A percentile compares a stretch with the other conserved stretches of the same genome.
Evolutionary conservation across 140 eudicot species (phyloP).

Genomic region (Anethum foeniculum): DNA sequence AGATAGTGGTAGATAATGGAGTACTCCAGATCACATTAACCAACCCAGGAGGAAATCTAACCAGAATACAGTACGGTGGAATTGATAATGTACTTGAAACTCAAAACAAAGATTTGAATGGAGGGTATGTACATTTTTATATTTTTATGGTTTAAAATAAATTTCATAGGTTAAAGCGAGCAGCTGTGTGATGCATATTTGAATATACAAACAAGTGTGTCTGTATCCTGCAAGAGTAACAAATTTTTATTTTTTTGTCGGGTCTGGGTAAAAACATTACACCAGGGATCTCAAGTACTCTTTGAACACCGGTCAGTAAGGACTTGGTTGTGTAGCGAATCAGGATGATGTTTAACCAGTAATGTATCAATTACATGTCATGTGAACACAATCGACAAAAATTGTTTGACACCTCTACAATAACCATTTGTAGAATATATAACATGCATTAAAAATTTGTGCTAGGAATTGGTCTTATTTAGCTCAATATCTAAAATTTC

Average conservation of each 20-base stretch:
- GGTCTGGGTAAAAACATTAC: background rate
- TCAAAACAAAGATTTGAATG: slow-evolving; percentile 38
- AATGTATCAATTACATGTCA: too few relatives aligned
- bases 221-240: background rate
- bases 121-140: slow-evolving; percentile 49
- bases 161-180: background rate
- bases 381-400: too few relatives aligned
- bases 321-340: too few relatives aligned
- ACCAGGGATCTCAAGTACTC: too few relatives aligned
- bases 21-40: slow-evolving; percentile 49
- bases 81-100: slow-evolving; percentile 61
- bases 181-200: background rate
- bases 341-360: too few relatives aligned
- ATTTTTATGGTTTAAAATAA: background rate
- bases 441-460: too few relatives aligned
- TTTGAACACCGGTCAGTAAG: too few relatives aligned
- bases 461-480: too few relatives aligned
- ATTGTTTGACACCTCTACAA: too few relatives aligned
- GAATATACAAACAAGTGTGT: background rate
- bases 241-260: background rate
- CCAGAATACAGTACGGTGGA: slow-evolving; percentile 43
- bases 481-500: too few relatives aligned
- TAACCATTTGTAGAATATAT: too few relatives aligned
- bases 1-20: slow-evolving; percentile 74
- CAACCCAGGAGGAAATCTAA: slow-evolving; percentile 64